Conservation (phyloP, 768 basidiomycete genomes). For the Dentipellis sp. region DNA sequence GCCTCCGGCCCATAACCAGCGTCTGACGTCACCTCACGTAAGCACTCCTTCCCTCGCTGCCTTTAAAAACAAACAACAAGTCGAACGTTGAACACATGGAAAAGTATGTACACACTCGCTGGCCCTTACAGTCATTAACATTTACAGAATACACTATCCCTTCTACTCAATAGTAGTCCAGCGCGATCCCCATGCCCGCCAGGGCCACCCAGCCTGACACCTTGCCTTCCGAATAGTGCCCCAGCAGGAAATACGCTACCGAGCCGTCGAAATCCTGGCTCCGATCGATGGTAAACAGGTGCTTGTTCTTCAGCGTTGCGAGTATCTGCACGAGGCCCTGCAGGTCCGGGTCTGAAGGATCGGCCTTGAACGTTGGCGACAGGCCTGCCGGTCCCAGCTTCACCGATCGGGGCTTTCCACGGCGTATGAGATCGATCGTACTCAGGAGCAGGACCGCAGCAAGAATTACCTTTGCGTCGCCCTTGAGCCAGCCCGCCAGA, state of each 20-base stretch:
- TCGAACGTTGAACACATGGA: background rate
- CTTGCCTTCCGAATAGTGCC: constrained; percentile 8
- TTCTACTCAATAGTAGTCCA: background rate
- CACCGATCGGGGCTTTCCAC: no score
- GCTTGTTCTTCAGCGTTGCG: constrained; percentile 9
- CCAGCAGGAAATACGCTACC: constrained; percentile 9
- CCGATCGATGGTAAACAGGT: constrained; percentile 2
- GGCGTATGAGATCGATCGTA: background rate
- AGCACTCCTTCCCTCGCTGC: background rate
- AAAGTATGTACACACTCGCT: background rate
- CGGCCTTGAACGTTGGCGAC: constrained; percentile 4
- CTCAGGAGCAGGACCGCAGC: background rate
- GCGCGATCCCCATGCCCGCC: constrained; percentile 8
- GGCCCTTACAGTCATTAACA: background rate
- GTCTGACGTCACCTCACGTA: background rate
- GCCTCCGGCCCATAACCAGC: no score
- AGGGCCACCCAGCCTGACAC: constrained; percentile 12
- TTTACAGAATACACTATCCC: background rate
- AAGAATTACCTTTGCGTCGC: background rate
- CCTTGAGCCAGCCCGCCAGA: background rate
- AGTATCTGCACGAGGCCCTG: constrained; percentile 10
- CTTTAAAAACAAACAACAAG: background rate
- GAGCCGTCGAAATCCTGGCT: background rate
- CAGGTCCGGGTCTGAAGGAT: background rate
- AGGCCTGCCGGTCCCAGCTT: constrained; percentile 5